Evolutionary conservation across 257 asterid genomes (phyloP).

Genomic region (Fraxinus americana): DNA sequence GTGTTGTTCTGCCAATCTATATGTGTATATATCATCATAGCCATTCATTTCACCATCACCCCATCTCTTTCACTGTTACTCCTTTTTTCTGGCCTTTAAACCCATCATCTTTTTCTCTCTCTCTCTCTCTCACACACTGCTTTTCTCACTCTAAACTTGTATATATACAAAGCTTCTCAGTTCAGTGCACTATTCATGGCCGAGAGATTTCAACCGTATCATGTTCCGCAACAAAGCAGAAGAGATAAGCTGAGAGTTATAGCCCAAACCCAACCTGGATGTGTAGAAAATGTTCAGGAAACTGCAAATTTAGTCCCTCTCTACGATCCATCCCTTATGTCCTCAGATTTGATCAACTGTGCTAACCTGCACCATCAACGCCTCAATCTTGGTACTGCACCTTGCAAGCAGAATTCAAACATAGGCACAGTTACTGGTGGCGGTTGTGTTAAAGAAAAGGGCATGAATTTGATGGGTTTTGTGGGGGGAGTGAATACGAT

Average conservation of each 20-base stretch:
- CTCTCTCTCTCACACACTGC: background rate
- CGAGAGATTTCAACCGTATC: constrained; percentile 76
- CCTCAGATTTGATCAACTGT: constrained; percentile 56
- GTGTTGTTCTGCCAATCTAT: background rate
- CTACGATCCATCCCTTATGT: constrained; percentile 58
- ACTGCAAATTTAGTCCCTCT: constrained; percentile 41
- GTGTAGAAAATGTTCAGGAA: constrained; percentile 36
- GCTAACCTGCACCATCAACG: constrained; percentile 33
- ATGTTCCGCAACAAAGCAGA: constrained; percentile 96
- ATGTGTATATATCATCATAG: background rate
- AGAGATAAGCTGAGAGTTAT: constrained; percentile 87
- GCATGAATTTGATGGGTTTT: constrained; percentile 47
- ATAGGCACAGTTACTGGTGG: background rate
- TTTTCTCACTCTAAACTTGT: constrained; percentile 1
- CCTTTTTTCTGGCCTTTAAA: constrained; percentile 29
- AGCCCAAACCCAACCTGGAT: constrained; percentile 27
- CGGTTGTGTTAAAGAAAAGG: constrained; percentile 42
- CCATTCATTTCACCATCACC: constrained; percentile 54
- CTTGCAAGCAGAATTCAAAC: constrained; percentile 3
- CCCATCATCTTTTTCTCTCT: constrained; percentile 26
- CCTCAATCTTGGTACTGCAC: constrained; percentile 12
- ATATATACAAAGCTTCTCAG: constrained; percentile 30
- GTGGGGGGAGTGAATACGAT: constrained; percentile 25
- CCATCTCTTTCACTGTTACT: constrained; percentile 41
- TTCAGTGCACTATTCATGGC: constrained; percentile 59